Conservation (phyloP, 176 grass and related monocot genomes). For the Musa troglodytarum region DNA sequence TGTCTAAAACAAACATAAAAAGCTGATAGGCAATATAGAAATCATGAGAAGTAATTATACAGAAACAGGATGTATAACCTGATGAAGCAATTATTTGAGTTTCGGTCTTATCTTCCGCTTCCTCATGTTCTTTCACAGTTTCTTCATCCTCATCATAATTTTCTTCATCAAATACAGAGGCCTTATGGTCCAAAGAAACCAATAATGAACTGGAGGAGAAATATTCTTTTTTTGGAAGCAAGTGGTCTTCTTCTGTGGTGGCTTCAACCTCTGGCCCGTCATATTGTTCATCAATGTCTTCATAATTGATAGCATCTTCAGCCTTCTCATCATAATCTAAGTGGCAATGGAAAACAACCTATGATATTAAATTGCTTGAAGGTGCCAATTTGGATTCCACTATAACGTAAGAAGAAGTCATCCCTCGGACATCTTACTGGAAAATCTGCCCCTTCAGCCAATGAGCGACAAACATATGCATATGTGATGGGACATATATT, state of each 20-base stretch:
- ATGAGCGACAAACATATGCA: not conserved
- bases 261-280: slow-evolving; percentile 95
- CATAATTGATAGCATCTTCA: slow-evolving; percentile 94
- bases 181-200: slow-evolving; percentile 36
- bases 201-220: slow-evolving; percentile 55
- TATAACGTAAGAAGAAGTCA: not conserved
- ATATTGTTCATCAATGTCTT: slow-evolving; percentile 99
- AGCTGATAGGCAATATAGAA: not conserved
- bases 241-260: slow-evolving; percentile 71
- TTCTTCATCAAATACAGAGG: slow-evolving; percentile 79
- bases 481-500: not conserved
- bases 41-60: not conserved
- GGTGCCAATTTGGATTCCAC: not conserved
- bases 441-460: not conserved
- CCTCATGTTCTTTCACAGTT: slow-evolving; percentile 24
- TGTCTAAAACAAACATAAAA: not conserved
- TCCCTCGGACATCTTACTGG: not conserved
- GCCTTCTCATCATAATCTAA: slow-evolving; percentile 97
- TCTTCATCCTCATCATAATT: slow-evolving; percentile 94
- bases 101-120: slow-evolving; percentile 23
- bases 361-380: slow-evolving; percentile 19
- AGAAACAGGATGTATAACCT: slow-evolving; percentile 11
- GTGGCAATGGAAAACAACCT: slow-evolving; percentile 9
- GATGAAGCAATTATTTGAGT: slow-evolving; percentile 24
- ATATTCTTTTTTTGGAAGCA: slow-evolving; percentile 73